Conservation (phyloP, 768 basidiomycete species). For the Xerocomellus chrysenteron region DNA sequence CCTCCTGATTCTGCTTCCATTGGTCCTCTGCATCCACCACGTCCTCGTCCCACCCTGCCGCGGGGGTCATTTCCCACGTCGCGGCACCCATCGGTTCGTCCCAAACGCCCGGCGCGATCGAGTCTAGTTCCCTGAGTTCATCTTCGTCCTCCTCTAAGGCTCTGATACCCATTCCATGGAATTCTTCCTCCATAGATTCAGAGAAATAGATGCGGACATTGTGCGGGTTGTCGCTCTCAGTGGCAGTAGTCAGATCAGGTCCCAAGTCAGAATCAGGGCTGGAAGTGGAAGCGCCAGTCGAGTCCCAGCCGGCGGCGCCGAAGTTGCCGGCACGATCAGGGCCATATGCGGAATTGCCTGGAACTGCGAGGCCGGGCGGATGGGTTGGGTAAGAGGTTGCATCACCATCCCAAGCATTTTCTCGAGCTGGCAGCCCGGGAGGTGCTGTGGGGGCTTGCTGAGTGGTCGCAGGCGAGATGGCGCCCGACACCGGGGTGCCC, state of each 20-base stretch:
- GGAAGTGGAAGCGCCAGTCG: constrained; percentile 21
- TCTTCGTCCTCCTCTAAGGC: constrained; percentile 6
- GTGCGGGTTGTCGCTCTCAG: constrained; percentile 26
- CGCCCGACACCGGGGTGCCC: constrained; percentile 13
- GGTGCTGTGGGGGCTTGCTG: constrained; percentile 7
- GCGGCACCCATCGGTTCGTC: not conserved
- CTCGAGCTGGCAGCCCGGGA: constrained; percentile 8
- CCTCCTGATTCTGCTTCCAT: constrained; percentile 17
- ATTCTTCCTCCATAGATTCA: constrained; percentile 30
- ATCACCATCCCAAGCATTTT: constrained; percentile 12
- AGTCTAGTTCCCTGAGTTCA: constrained; percentile 21
- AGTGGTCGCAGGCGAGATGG: not conserved
- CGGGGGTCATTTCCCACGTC: constrained; percentile 1
- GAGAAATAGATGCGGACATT: constrained; percentile 22
- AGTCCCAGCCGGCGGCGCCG: constrained; percentile 24
- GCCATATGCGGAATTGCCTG: not conserved
- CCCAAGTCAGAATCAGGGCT: constrained; percentile 30
- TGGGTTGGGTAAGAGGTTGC: constrained; percentile 7
- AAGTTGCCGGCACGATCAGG: constrained; percentile 10
- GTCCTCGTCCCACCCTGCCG: constrained; percentile 14
- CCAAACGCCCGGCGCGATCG: constrained; percentile 27
- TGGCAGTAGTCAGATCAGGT: constrained; percentile 23
- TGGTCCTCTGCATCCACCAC: constrained; percentile 22
- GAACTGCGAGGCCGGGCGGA: constrained; percentile 14
- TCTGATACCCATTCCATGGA: constrained; percentile 25